Evolutionary conservation across 1,139 yeast genomes (phyloP).

Genomic region (Kodamaea arcana): DNA sequence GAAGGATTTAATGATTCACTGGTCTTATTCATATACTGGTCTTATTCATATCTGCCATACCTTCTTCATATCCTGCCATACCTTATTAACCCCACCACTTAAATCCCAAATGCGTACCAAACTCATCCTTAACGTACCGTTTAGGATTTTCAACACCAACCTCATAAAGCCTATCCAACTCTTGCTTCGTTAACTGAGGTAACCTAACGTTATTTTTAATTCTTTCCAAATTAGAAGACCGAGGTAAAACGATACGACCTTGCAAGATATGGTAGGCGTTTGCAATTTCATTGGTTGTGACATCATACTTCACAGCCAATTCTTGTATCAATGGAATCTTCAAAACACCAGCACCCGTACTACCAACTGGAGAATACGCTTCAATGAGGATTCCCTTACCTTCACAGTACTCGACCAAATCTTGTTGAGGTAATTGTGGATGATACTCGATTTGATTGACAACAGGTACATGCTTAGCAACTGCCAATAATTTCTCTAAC

Average conservation of each 20-base stretch:
- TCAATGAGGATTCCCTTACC: constrained; percentile 23
- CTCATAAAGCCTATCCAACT: constrained; percentile 36
- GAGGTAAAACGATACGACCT: constrained; percentile 31
- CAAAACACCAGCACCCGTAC: constrained; percentile 34
- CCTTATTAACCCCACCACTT: no score
- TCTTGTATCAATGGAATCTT: constrained; percentile 28
- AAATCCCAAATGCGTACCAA: constrained; percentile 39
- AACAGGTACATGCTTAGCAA: constrained; percentile 26
- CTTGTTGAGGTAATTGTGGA: constrained; percentile 37
- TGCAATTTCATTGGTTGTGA: constrained; percentile 30
- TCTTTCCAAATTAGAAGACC: constrained; percentile 37
- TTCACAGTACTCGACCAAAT: constrained; percentile 26
- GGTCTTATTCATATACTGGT: no score
- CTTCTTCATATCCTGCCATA: no score
- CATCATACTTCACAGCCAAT: constrained; percentile 30
- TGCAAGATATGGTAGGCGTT: constrained; percentile 36
- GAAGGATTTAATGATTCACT: no score
- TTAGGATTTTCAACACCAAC: constrained; percentile 43
- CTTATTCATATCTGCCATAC: no score
- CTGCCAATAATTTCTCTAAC: constrained; percentile 25
- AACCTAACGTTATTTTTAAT: constrained; percentile 27
- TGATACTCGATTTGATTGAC: constrained; percentile 37
- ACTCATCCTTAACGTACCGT: constrained; percentile 30
- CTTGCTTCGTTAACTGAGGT: constrained; percentile 42
- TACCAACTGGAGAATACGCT: constrained; percentile 37